Percentiles rank a stretch among this genome's conserved stretches.
Conservation (phyloP, 106 monocot genomes). For the Narthecium ossifragum region DNA sequence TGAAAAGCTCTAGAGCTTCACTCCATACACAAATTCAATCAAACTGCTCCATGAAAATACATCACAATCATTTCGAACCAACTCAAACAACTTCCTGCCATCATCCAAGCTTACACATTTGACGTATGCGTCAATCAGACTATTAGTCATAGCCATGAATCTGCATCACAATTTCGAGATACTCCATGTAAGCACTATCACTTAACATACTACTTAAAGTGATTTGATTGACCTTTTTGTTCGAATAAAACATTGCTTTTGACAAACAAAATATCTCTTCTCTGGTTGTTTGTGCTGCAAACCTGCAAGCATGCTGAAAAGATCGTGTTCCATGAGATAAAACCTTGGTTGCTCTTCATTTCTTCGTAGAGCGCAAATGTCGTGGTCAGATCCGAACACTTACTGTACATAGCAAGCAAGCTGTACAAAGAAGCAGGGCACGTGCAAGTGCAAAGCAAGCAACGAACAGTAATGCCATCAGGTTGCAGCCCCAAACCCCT, state of each 20-base stretch:
- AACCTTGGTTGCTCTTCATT: conserved; percentile 27
- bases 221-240: conserved; percentile 34
- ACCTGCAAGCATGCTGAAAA: conserved; percentile 52
- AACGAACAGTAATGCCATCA: conserved; percentile 42
- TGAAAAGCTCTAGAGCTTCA: conserved; percentile 52
- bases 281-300: conserved; percentile 39
- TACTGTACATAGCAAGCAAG: conserved; percentile 54
- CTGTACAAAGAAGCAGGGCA: conserved; percentile 28
- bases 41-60: conserved; percentile 74
- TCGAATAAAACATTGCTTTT: conserved; percentile 14
- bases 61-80: conserved; percentile 30
- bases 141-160: conserved; percentile 45
- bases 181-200: conserved; percentile 46
- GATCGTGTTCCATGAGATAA: conserved; percentile 54
- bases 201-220: conserved; percentile 40
- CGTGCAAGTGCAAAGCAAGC: conserved; percentile 37
- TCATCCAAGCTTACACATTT: conserved; percentile 59
- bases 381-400: conserved; percentile 41
- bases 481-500: conserved; percentile 33
- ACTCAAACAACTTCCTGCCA: conserved; percentile 33
- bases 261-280: conserved; percentile 33
- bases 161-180: conserved; percentile 37
- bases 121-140: conserved; percentile 48
- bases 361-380: conserved; percentile 42
- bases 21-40: conserved; percentile 50